These are phyloP conservation scores for Puccinellia tenuiflora DNA, from an alignment of 176 grass and related monocot species.

Conservation along the genomic window DNA sequence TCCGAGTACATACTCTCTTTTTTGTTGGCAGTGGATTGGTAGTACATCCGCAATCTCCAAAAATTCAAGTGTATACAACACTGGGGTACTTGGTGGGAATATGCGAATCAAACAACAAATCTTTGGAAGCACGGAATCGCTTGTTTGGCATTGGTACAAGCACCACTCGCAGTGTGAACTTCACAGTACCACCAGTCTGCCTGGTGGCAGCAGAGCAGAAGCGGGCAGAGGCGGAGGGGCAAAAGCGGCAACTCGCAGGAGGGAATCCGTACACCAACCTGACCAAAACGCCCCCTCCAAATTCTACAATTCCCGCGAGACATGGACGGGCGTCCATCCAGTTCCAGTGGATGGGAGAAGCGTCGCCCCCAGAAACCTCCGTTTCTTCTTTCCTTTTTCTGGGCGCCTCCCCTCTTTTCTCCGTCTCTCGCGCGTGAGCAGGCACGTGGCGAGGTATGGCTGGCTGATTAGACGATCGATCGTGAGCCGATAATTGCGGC, in stretches of 20 bases:
- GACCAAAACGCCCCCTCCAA: conserved; percentile 20
- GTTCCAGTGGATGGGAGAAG: neutral
- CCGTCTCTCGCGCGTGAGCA: neutral
- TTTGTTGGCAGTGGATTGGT: no score
- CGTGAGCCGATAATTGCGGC: no score
- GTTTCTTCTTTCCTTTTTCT: neutral
- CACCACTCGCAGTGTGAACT: neutral
- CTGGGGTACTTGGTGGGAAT: no score
- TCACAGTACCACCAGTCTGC: neutral
- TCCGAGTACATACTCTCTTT: no score
- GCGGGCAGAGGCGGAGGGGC: neutral
- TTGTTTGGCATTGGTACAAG: no score
- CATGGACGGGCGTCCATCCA: conserved; percentile 13
- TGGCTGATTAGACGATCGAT: no score
- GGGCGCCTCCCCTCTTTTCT: no score
- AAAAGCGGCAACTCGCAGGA: neutral
- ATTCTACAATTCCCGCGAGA: neutral
- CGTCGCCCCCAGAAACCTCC: neutral
- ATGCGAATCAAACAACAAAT: no score
- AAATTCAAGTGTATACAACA: no score
- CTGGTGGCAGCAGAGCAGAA: neutral
- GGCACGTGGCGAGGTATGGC: no score
- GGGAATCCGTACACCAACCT: neutral
- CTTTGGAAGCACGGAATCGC: neutral
- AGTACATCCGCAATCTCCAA: no score